Percentiles rank a stretch among this genome's conserved stretches.
phyloP scores from a whole-genome alignment of 1,139 yeast genomes.

The Nakaseomyces kungkrabaensis region DNA sequence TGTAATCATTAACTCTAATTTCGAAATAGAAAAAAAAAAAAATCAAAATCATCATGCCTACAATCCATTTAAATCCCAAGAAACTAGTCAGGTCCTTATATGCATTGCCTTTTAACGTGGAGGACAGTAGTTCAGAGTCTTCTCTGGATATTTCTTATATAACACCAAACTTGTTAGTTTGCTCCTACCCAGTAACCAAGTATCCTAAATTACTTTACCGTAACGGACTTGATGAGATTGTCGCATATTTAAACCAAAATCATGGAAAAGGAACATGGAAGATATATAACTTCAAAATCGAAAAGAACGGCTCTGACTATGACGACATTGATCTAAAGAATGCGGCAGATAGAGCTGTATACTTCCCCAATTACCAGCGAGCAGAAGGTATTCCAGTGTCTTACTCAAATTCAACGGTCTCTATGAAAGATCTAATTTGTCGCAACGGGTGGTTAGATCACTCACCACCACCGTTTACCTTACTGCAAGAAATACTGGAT shows the following conservation, averaged over 20 bases:
- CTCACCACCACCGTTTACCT: slow-evolving; percentile 55
- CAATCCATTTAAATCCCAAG: neutral
- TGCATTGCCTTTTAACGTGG: slow-evolving; percentile 19
- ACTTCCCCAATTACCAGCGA: neutral
- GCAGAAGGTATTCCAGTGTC: neutral
- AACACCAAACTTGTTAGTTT: slow-evolving; percentile 50
- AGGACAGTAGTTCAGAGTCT: slow-evolving; percentile 21
- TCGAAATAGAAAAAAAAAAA: neutral
- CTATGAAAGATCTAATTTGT: slow-evolving; percentile 3
- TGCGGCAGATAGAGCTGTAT: slow-evolving; percentile 1
- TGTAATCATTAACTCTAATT: neutral
- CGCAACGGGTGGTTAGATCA: slow-evolving; percentile 56
- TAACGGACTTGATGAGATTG: slow-evolving; percentile 44
- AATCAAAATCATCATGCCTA: neutral
- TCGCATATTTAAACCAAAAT: slow-evolving; percentile 37
- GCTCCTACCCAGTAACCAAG: slow-evolving; percentile 59
- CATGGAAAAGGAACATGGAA: slow-evolving; percentile 53
- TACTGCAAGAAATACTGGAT: slow-evolving; percentile 37
- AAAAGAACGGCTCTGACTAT: slow-evolving; percentile 42
- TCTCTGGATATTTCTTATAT: slow-evolving; percentile 56
- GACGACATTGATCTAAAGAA: slow-evolving; percentile 30
- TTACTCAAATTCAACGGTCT: neutral
- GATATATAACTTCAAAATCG: slow-evolving; percentile 64
- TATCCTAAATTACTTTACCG: slow-evolving; percentile 42
- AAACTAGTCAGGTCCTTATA: slow-evolving; percentile 3